Percentiles rank a stretch among this genome's conserved stretches.
Conservation (phyloP, 805 yeast genomes). For the Metschnikowia reukaufii region DNA sequence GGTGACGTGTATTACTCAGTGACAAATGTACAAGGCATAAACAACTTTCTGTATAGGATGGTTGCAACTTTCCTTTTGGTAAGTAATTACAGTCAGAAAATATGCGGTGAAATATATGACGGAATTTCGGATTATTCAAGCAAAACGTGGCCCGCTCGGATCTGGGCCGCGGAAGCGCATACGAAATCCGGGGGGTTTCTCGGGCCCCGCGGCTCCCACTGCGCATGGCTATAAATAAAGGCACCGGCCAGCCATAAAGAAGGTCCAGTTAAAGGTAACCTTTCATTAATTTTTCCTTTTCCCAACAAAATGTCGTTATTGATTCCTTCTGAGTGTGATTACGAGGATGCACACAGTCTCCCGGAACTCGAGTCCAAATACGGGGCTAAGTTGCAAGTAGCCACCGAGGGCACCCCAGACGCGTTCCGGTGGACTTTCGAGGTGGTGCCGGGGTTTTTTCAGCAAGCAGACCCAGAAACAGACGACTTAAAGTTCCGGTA, state of each 20-base stretch:
- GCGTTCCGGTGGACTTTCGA: slow-evolving; percentile 43
- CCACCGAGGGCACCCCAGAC: slow-evolving; percentile 3
- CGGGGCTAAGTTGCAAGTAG: slow-evolving; percentile 6
- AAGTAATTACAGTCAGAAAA: too few species aligned
- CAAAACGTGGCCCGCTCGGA: not conserved
- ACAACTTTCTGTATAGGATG: too few species aligned
- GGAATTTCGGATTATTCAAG: not conserved
- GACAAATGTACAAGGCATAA: too few species aligned
- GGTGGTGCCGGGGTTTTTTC: slow-evolving; percentile 50
- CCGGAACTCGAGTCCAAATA: slow-evolving; percentile 14
- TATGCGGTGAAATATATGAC: too few species aligned
- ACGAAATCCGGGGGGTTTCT: not conserved
- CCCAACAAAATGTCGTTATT: slow-evolving; percentile 26
- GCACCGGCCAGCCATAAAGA: not conserved
- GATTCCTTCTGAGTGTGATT: slow-evolving; percentile 27
- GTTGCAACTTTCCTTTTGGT: too few species aligned
- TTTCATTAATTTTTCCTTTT: too few species aligned
- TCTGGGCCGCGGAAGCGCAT: not conserved
- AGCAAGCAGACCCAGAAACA: slow-evolving; percentile 43
- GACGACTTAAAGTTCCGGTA: slow-evolving; percentile 50
- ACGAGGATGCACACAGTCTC: slow-evolving; percentile 26
- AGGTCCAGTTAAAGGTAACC: too few species aligned
- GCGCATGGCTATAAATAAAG: not conserved
- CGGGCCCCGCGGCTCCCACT: not conserved
- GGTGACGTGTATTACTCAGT: too few species aligned